Base-by-base conservation (phyloP, 1,139 yeast genomes). In the Blastobotrys serpentis region DNA sequence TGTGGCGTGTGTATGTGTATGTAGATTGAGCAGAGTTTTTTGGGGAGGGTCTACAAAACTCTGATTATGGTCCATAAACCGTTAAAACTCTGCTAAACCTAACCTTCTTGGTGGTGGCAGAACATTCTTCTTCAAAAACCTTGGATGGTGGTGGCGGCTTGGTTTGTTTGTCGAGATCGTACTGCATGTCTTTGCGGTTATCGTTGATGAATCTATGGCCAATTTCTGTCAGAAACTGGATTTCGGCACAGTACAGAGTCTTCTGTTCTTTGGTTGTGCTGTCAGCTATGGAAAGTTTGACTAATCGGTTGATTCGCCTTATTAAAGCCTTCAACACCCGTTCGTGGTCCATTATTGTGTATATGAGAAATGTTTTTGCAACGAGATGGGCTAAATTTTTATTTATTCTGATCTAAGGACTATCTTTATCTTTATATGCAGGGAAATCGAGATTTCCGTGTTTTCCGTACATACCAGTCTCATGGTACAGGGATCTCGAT, bases 181-280 rank as follows among this genome's bases (percentile, higher is more conserved):
- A 36, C 13, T 18, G 22, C 23, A 36, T 18, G 40, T 19, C 40
- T 11, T 18, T 14, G 4, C 22, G 25, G 13, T 36, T 36, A n/a
- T 36, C 40, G 19, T 19, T 4, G 4, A 36, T 36, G 7, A 36
- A 36, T n/a, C 22, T 7, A 6, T 19, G 19, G 40, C 40, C 40
- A 25, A 36, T 36, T 18, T 36, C 40, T 8, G 40, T 36, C 25
- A 36, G n/a, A 17, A 36, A 19, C 40, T 36, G 40, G 40, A 36
- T 36, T 19, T 36, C 40, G 10, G 40, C 40, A 11, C 19, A 7
- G 14, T 19, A 36, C 7, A 36, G 23, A 3, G 10, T 18, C 14
- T 19, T 36, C 25, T 36, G 19, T 10, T 19, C 23, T 14, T 36
- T 6, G 10, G 40, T 11, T 4, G 40, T 36, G 25, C 22, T 25